Percentiles rank a stretch among this genome's conserved stretches.
phyloP scores from a whole-genome alignment of 1,139 yeast species.

The Kodamaea suecica region DNA sequence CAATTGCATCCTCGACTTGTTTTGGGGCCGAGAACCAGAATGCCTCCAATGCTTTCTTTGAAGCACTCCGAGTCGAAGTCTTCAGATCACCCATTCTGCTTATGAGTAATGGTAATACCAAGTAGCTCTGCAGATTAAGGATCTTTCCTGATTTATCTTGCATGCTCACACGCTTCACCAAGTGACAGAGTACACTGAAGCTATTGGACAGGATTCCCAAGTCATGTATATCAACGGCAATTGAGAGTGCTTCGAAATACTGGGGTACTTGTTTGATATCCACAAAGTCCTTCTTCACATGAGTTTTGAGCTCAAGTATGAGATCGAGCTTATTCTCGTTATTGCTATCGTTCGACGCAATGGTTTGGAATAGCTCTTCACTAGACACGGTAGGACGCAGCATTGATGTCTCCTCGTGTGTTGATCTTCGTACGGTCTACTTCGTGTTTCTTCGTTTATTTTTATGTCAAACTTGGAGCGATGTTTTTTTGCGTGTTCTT shows the following conservation, averaged over 20 bases:
- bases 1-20: conserved; percentile 50
- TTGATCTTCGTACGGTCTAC: too few species aligned
- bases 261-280: conserved; percentile 50
- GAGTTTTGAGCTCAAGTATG: conserved; percentile 57
- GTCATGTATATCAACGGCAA: conserved; percentile 43
- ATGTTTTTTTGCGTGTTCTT: background rate
- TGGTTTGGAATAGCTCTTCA: conserved; percentile 22
- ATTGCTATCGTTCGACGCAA: conserved; percentile 20
- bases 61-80: conserved; percentile 41
- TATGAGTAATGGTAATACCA: conserved; percentile 57
- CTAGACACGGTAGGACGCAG: conserved; percentile 17
- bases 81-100: conserved; percentile 51
- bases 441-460: too few species aligned
- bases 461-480: too few species aligned
- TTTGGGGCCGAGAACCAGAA: conserved; percentile 64
- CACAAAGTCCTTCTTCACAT: conserved; percentile 65
- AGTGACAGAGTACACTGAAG: conserved; percentile 70
- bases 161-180: conserved; percentile 71
- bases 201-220: conserved; percentile 45
- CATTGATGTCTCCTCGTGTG: too few species aligned
- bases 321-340: conserved; percentile 32
- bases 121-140: conserved; percentile 46
- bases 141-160: conserved; percentile 54
- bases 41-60: conserved; percentile 58
- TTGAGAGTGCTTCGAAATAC: conserved; percentile 56